Percentiles rank a stretch among this genome's conserved stretches.
phyloP scores from a whole-genome alignment of 768 basidiomycete genomes.

The Brasilioporus rufonigricans region DNA sequence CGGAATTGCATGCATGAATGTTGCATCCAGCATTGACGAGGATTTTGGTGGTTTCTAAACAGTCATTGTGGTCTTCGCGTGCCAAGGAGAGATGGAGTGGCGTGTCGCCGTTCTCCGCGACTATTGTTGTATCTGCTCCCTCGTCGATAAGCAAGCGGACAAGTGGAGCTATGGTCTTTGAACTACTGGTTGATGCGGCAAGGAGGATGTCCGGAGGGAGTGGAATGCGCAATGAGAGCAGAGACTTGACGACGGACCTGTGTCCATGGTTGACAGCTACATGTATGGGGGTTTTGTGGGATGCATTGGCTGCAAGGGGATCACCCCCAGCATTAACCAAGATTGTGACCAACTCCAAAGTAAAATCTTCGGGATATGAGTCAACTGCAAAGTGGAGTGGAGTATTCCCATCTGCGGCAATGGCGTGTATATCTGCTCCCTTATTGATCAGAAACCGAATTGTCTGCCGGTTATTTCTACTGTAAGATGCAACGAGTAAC shows the following conservation, averaged over 20 bases:
- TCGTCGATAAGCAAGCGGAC: neutral
- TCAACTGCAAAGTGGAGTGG: neutral
- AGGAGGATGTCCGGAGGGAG: neutral
- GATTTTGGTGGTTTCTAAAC: neutral
- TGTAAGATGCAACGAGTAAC: neutral
- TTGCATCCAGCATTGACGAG: neutral
- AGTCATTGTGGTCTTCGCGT: neutral
- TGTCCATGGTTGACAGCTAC: neutral
- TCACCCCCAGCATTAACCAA: neutral
- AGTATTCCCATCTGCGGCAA: neutral
- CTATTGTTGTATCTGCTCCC: neutral
- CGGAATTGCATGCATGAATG: neutral
- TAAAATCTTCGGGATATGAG: neutral
- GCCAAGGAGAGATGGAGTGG: neutral
- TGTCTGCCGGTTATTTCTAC: neutral
- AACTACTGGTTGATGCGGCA: neutral
- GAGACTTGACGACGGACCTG: neutral
- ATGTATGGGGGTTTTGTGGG: neutral
- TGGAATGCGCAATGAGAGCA: neutral
- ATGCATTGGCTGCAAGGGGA: neutral
- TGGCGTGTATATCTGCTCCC: neutral
- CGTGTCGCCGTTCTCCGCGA: neutral
- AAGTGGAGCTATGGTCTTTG: neutral
- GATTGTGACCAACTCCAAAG: neutral
- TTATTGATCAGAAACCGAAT: neutral